Conservation (phyloP, 148 eudicot species). For the Silene uniflora region DNA sequence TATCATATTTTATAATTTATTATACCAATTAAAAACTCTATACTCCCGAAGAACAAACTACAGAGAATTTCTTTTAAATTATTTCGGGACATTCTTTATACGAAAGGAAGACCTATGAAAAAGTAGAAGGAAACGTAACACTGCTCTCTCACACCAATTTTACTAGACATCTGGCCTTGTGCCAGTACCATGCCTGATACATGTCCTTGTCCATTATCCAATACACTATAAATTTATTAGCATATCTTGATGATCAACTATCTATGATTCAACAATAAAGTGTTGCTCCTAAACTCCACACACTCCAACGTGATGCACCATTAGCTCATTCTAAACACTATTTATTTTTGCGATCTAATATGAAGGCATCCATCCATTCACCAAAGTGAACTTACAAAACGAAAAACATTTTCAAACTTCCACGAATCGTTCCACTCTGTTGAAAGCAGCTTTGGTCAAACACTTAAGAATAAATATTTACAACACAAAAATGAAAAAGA, state of each 20-base stretch:
- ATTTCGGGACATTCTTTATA: too few relatives aligned
- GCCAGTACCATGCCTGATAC: background rate
- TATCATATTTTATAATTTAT: too few relatives aligned
- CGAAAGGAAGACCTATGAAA: background rate
- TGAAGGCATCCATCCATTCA: background rate
- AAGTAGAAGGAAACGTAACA: background rate
- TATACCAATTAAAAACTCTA: too few relatives aligned
- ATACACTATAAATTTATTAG: background rate
- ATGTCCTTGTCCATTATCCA: background rate
- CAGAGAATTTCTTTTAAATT: too few relatives aligned
- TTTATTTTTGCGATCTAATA: background rate
- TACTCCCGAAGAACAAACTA: too few relatives aligned
- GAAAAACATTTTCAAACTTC: too few relatives aligned
- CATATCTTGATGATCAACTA: background rate
- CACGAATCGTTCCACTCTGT: background rate
- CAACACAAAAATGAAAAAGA: background rate
- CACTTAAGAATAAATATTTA: background rate
- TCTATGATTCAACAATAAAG: background rate
- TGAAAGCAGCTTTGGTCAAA: background rate
- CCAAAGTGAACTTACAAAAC: background rate
- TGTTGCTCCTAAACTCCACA: background rate
- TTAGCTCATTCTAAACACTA: background rate
- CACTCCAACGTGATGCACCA: slow-evolving; percentile 2
- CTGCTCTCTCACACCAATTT: background rate
- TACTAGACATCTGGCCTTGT: background rate